Conservation (phyloP, 805 yeast genomes). For the Lipomyces sp. region DNA sequence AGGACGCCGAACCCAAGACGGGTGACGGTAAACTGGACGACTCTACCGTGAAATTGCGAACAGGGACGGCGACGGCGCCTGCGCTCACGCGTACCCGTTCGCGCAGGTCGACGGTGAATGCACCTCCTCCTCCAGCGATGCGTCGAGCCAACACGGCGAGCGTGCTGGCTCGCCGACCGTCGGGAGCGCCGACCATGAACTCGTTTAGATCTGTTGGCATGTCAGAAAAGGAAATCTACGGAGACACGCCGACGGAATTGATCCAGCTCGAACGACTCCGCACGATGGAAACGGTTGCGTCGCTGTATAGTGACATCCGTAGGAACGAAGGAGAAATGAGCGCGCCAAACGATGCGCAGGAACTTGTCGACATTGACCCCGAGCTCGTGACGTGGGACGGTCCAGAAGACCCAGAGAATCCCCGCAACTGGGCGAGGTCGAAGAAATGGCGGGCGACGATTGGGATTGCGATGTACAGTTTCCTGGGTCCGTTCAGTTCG, state of each 20-base stretch:
- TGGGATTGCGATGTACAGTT: slow-evolving; percentile 59
- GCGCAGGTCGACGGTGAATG: slow-evolving; percentile 8
- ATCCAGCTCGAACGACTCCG: slow-evolving; percentile 23
- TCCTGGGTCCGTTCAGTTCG: slow-evolving; percentile 66
- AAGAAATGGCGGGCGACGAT: slow-evolving; percentile 53
- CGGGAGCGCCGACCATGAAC: slow-evolving; percentile 15
- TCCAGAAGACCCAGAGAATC: slow-evolving; percentile 76
- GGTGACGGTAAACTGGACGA: background rate
- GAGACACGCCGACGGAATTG: slow-evolving; percentile 18
- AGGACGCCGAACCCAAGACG: background rate
- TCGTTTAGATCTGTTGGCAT: slow-evolving; percentile 16
- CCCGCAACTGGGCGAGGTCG: slow-evolving; percentile 65
- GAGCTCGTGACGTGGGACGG: slow-evolving; percentile 77
- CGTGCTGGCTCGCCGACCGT: slow-evolving; percentile 16
- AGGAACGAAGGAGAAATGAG: slow-evolving; percentile 18
- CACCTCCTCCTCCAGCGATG: slow-evolving; percentile 23
- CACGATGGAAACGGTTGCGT: slow-evolving; percentile 21
- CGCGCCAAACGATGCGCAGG: slow-evolving; percentile 21
- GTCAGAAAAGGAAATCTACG: slow-evolving; percentile 22
- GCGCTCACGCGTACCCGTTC: slow-evolving; percentile 22
- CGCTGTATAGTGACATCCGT: slow-evolving; percentile 13
- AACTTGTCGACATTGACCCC: slow-evolving; percentile 48
- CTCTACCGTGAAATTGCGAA: background rate
- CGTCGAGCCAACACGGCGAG: slow-evolving; percentile 25
- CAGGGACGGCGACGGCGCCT: slow-evolving; percentile 15